Percentiles rank a stretch among this genome's conserved stretches.
phyloP scores from a whole-genome alignment of 2,329 filamentous ascomycete genomes.

The Sporothrix humicola region DNA sequence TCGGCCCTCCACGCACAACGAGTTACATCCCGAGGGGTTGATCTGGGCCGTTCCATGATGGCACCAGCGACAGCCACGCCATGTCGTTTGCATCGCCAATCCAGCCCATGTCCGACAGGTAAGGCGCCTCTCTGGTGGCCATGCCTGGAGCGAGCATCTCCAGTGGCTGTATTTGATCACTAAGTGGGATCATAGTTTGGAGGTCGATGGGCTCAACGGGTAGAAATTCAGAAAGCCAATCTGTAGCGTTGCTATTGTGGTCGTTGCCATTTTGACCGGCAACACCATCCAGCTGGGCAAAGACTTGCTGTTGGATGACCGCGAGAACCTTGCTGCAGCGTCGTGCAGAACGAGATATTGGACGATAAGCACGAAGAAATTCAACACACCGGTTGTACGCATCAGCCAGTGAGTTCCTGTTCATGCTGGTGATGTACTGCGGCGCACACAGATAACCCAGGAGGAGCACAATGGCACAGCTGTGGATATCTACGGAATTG shows the following conservation, averaged over 20 bases:
- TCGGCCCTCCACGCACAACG: no score
- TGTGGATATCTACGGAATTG: not conserved
- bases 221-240: not conserved
- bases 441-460: not conserved
- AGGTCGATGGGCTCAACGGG: not conserved
- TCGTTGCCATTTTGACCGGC: not conserved
- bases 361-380: conserved; percentile 8
- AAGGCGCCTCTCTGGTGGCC: not conserved
- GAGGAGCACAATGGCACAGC: conserved; percentile 11
- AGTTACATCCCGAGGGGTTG: not conserved
- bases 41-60: not conserved
- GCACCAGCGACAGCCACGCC: not conserved
- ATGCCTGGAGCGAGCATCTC: not conserved
- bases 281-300: not conserved
- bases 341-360: not conserved
- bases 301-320: conserved; percentile 7
- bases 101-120: not conserved
- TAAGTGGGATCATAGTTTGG: not conserved
- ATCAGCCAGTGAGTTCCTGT: not conserved
- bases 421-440: not conserved
- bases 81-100: not conserved
- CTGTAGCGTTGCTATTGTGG: not conserved
- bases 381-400: not conserved
- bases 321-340: not conserved
- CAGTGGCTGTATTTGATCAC: not conserved